These are phyloP conservation scores for Beauveria australis DNA, from an alignment of 2,329 filamentous ascomycete genomes.

Conservation along the genomic window DNA sequence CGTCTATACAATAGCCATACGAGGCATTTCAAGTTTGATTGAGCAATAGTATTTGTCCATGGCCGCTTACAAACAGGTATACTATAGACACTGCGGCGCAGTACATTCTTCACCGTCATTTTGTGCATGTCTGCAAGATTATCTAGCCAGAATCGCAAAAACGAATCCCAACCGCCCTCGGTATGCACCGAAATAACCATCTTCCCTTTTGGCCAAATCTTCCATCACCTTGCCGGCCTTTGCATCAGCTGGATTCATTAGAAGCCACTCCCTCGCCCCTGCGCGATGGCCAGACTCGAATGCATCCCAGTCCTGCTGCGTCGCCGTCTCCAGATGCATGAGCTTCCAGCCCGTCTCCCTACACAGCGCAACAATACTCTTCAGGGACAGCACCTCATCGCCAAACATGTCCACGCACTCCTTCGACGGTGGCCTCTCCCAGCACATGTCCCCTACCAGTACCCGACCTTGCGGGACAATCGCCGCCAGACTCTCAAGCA, in stretches of 20 bases:
- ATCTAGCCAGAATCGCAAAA: slow-evolving; percentile 12
- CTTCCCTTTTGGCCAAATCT: slow-evolving; percentile 7
- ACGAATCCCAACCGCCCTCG: slow-evolving; percentile 11
- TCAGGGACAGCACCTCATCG: slow-evolving; percentile 6
- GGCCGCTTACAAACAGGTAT: no score
- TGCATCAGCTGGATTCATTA: neutral
- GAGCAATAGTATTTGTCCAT: no score
- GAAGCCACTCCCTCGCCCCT: slow-evolving; percentile 9
- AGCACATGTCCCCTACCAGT: slow-evolving; percentile 14
- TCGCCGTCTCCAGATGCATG: slow-evolving; percentile 11
- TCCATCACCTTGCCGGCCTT: neutral
- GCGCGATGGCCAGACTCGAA: slow-evolving; percentile 13
- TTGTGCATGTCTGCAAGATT: neutral
- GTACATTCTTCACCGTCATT: no score
- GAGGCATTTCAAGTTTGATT: neutral
- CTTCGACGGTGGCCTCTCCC: slow-evolving; percentile 9
- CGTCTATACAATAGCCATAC: neutral
- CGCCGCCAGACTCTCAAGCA: slow-evolving; percentile 8
- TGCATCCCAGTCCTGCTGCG: slow-evolving; percentile 14
- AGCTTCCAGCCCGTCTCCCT: slow-evolving; percentile 13
- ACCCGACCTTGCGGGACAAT: slow-evolving; percentile 11
- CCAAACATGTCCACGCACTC: slow-evolving; percentile 4
- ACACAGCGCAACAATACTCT: slow-evolving; percentile 4
- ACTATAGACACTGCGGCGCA: no score
- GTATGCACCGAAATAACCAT: slow-evolving; percentile 5